phyloP scores from a whole-genome alignment of 352 stramenopile genomes.

The Globisporangium emineosum region DNA sequence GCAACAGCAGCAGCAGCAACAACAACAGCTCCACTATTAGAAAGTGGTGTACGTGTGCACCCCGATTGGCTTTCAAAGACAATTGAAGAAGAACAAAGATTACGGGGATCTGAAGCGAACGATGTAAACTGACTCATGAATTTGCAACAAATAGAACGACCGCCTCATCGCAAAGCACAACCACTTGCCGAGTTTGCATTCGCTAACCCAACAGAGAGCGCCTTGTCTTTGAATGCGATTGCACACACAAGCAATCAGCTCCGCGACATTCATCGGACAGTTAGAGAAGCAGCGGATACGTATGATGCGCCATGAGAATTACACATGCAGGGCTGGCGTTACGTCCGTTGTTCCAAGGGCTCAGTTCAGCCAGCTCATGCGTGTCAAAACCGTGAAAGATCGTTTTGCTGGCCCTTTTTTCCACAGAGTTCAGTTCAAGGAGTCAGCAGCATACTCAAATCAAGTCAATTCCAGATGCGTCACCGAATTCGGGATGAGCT shows the following conservation, averaged over 20 bases:
- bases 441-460: neutral
- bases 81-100: neutral
- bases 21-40: slow-evolving; percentile 8
- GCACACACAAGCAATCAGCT: neutral
- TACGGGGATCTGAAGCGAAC: neutral
- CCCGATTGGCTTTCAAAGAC: too few relatives aligned
- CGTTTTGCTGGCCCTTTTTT: neutral
- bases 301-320: neutral
- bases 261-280: neutral
- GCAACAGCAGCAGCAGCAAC: slow-evolving; percentile 10
- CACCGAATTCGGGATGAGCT: neutral
- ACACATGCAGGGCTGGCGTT: too few relatives aligned
- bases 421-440: neutral
- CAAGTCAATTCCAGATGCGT: neutral
- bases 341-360: neutral
- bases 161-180: neutral
- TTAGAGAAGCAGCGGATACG: neutral
- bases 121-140: neutral
- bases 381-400: neutral
- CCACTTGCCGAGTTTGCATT: neutral
- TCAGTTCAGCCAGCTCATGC: neutral
- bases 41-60: neutral
- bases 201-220: neutral
- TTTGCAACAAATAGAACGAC: neutral
- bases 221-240: neutral